Base-by-base conservation (phyloP, 345 rosid species). In the Arabis hirsuta region DNA sequence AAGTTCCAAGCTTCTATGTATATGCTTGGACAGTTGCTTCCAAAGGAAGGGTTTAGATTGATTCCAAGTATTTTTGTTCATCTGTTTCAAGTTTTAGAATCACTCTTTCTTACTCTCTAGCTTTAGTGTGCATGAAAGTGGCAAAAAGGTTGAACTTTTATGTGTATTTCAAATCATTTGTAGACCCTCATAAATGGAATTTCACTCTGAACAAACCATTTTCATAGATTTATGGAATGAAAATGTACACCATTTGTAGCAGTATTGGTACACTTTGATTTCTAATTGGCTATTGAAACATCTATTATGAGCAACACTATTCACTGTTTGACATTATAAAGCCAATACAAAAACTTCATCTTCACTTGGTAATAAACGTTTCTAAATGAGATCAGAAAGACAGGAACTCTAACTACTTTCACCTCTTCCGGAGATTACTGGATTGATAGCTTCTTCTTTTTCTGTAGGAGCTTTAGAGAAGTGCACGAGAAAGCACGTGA, bases 381-480 rank as follows among this genome's bases (percentile, higher is more conserved):
- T 53, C 57, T 26, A 12, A 53, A 53, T 53, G 55, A 51, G 32
- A 48, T 51, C 32, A 51, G 14, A 51, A 51, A 24, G 24, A 36
- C 10, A 53, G 36, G 2, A 12, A 26, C 36, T 53, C 36, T 26
- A 6, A 27, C 4, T 27, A 52, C 27, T 4, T 19, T 48, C 3
- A 8, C 41, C 7, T 52, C 9, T 52, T 13, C 34, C 9, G 39
- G 38, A 26, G 57, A 53, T 12, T 26, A 53, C 34, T 52, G 20
- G 20, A 3, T 29, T 3, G 36, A 16, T 34, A 10, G 13, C n/a
- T 56, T 16, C 26, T 14, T 36, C 20, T 16, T n/a, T n/a, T 9
- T 62, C 13, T 27, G 54, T 39, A 29, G 34, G 36, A 52, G 71
- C 71, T 14, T 55, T 32, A 50, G 10, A 0, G 41, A 54, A 9